Evolutionary conservation across 2,329 filamentous ascomycete species (phyloP).

Genomic region (Trichophaea hybrida): DNA sequence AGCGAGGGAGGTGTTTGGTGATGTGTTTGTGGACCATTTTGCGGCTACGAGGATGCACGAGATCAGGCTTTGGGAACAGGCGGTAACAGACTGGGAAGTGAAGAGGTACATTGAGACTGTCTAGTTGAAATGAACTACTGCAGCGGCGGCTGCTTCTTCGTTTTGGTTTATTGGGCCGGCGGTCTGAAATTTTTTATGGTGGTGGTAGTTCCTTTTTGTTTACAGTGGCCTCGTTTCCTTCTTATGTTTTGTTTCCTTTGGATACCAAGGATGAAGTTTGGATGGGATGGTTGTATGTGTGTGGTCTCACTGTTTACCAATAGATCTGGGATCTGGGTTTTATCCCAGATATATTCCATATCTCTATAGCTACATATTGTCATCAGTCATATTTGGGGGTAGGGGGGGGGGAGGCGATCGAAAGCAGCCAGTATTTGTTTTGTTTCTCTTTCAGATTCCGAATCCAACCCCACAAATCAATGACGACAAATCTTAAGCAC

Average conservation of each 20-base stretch:
- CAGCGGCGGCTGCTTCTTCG: no score
- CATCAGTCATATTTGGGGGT: no score
- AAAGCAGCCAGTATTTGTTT: no score
- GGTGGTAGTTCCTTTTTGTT: no score
- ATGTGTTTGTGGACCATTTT: constrained; percentile 92
- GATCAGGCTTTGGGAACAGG: constrained; percentile 66
- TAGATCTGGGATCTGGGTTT: no score
- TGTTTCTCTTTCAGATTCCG: no score
- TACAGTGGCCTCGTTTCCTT: no score
- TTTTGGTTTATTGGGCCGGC: not conserved
- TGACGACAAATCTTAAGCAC: constrained; percentile 2
- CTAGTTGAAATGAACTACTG: constrained; percentile 1
- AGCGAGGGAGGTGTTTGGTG: constrained; percentile 84
- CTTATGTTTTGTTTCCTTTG: not conserved
- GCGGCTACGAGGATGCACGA: constrained; percentile 87
- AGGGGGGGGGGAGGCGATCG: no score
- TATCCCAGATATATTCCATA: no score
- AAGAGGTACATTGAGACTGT: constrained; percentile 25
- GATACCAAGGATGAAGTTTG: not conserved
- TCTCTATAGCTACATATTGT: no score
- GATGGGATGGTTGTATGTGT: not conserved
- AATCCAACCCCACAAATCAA: no score
- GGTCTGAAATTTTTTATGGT: not conserved
- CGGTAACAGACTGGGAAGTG: constrained; percentile 21
- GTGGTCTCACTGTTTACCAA: no score